Evolutionary conservation across 1,284 basidiomycete genomes (phyloP).

Genomic region (Paramarasmius palmivorus): DNA sequence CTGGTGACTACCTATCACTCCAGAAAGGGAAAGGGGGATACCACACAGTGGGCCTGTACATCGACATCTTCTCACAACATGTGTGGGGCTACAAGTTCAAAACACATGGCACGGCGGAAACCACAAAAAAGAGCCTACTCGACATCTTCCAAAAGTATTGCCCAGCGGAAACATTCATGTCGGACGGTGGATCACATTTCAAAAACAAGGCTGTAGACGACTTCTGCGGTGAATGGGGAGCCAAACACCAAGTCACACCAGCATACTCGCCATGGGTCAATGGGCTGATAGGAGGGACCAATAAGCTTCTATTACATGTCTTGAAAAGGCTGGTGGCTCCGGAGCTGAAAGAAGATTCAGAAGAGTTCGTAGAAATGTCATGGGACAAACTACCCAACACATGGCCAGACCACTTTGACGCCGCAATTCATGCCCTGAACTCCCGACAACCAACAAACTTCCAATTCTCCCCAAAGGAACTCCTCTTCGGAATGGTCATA

Average conservation of each 20-base stretch:
- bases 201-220: slow-evolving; percentile 29
- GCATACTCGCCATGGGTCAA: slow-evolving; percentile 43
- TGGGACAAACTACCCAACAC: slow-evolving; percentile 14
- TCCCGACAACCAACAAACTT: slow-evolving; percentile 20
- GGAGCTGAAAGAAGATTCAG: slow-evolving; percentile 22
- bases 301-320: slow-evolving; percentile 28
- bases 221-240: slow-evolving; percentile 26
- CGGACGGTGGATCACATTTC: slow-evolving; percentile 39
- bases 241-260: slow-evolving; percentile 23
- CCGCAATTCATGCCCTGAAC: slow-evolving; percentile 27
- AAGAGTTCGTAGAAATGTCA: slow-evolving; percentile 17
- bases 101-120: slow-evolving; percentile 23
- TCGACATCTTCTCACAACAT: slow-evolving; percentile 28
- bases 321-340: slow-evolving; percentile 32
- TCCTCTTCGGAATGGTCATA: slow-evolving; percentile 22
- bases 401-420: slow-evolving; percentile 32
- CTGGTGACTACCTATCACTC: slow-evolving; percentile 33
- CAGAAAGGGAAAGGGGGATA: slow-evolving; percentile 32
- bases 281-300: slow-evolving; percentile 34
- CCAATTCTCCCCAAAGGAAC: slow-evolving; percentile 25
- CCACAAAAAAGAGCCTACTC: slow-evolving; percentile 22
- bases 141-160: slow-evolving; percentile 25
- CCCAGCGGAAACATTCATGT: slow-evolving; percentile 34
- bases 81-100: slow-evolving; percentile 29
- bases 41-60: slow-evolving; percentile 25